Evolutionary conservation across 2,329 filamentous ascomycete species (phyloP).

Genomic region (Aureobasidium uvarum): DNA sequence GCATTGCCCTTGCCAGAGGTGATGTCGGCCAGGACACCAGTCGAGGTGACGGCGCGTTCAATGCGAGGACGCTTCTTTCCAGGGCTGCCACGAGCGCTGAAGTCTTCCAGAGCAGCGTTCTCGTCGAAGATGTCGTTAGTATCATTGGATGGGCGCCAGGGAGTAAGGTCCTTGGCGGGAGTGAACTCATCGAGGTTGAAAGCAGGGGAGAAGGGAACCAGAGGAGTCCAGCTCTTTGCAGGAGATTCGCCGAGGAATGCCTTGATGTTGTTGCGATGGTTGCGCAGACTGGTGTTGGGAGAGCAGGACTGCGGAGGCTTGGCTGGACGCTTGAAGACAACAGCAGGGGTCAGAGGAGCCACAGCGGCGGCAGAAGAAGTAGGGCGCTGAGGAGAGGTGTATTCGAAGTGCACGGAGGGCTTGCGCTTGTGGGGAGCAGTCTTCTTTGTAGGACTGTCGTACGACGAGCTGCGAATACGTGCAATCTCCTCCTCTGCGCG

Average conservation of each 20-base stretch:
- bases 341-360: conserved; percentile 72
- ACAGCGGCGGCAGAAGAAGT: conserved; percentile 60
- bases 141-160: conserved; percentile 13
- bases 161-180: conserved; percentile 15
- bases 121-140: conserved; percentile 21
- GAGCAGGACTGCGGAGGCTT: conserved; percentile 74
- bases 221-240: conserved; percentile 54
- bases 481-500: conserved; percentile 95
- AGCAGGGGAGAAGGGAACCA: conserved; percentile 65
- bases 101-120: conserved; percentile 36
- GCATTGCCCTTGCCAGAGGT: conserved; percentile 46
- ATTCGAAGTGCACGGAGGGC: conserved; percentile 39
- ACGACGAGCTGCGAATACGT: conserved; percentile 85
- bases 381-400: conserved; percentile 67
- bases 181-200: conserved; percentile 51
- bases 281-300: conserved; percentile 85
- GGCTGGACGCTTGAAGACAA: conserved; percentile 71
- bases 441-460: conserved; percentile 79
- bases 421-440: conserved; percentile 33
- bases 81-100: conserved; percentile 61
- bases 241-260: conserved; percentile 75
- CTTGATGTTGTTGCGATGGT: conserved; percentile 80
- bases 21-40: conserved; percentile 61
- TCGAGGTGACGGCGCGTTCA: conserved; percentile 62
- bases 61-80: conserved; percentile 64